Base-by-base conservation (phyloP, 257 asterid species). In the Paraleonurus japonicus region DNA sequence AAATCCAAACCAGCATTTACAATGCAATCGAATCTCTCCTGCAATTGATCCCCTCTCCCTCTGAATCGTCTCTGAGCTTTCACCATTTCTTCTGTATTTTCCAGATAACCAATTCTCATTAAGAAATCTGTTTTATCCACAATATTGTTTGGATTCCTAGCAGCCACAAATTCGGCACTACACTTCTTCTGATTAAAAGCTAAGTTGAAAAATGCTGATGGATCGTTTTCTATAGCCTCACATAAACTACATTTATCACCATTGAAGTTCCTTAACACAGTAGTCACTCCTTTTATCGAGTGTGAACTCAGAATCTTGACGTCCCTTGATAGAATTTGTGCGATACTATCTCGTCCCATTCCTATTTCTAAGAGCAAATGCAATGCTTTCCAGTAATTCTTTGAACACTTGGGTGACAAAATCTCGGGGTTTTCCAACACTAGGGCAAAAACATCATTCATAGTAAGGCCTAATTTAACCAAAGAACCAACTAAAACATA, bases 1-100 rank as follows among this genome's bases (percentile, higher is more conserved):
- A 79, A 81, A 79, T 91, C 97, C 72, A 94, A 72, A 58, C 97
- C 99, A 27, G 96, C 91, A 43, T 65, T 76, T 22, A 94, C 89
- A 50, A 94, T 62, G 73, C 91, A 89, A 76, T 94, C 89, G 59
- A 94, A 94, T 71, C 97, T 91, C 85, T 89, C 98, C 78, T 90
- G 96, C 71, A 94, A 67, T 47, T 91, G 95, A 83, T 90, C 97
- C 45, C 96, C 98, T 82, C 97, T 84, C 76, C 98, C 98, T 20
- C 98, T 78, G 75, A 94, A 94, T 24, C 50, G 68, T 75, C 85
- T 89, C 24, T 84, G 69, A 69, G 98, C 97, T 80, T 89, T 90
- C 58, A 86, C 84, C 95, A 89, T 85, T 79, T 89, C 97, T 24
- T 94, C 97, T 7, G 98, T 86, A 69, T 91, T 94, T 50, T 94